Conservation (phyloP, 352 stramenopile genomes). For the Lagenidium sp. region DNA sequence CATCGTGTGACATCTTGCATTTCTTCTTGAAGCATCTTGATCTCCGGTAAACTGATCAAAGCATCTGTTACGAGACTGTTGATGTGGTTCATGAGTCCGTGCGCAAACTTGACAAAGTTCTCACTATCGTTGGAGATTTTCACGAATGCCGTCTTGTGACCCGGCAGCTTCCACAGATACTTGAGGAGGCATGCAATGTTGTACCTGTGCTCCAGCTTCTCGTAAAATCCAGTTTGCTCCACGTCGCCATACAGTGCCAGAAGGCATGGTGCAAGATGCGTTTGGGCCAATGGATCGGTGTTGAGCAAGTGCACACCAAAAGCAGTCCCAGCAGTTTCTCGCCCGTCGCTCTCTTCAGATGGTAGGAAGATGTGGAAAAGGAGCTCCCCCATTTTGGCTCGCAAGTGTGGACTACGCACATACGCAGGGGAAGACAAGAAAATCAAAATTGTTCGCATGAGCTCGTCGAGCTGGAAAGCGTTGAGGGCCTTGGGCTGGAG, state of each 20-base stretch:
- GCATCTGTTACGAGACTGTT: slow-evolving; percentile 95
- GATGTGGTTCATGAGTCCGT: slow-evolving; percentile 99
- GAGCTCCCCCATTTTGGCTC: slow-evolving; percentile 95
- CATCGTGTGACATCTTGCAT: slow-evolving; percentile 74
- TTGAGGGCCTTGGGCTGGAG: slow-evolving; percentile 80
- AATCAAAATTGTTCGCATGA: slow-evolving; percentile 88
- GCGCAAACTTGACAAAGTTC: slow-evolving; percentile 97
- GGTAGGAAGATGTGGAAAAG: slow-evolving; percentile 96
- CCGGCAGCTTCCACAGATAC: slow-evolving; percentile 93
- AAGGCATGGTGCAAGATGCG: slow-evolving; percentile 90
- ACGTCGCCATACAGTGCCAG: slow-evolving; percentile 98
- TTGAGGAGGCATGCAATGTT: slow-evolving; percentile 96
- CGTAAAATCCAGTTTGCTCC: slow-evolving; percentile 97
- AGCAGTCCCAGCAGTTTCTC: slow-evolving; percentile 42
- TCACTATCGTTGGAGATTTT: slow-evolving; percentile 88
- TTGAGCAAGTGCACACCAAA: slow-evolving; percentile 52
- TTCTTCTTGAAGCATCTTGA: slow-evolving; percentile 90
- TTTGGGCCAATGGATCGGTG: slow-evolving; percentile 57
- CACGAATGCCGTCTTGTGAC: slow-evolving; percentile 93
- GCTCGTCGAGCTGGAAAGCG: slow-evolving; percentile 76
- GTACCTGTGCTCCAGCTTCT: slow-evolving; percentile 95
- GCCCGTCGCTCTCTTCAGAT: slow-evolving; percentile 64
- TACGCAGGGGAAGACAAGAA: slow-evolving; percentile 86
- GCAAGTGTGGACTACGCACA: slow-evolving; percentile 88
- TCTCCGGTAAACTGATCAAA: slow-evolving; percentile 94